These are phyloP conservation scores for Heliophila coronopifolia DNA, from an alignment of 441 rosid species.

Conservation along the genomic window DNA sequence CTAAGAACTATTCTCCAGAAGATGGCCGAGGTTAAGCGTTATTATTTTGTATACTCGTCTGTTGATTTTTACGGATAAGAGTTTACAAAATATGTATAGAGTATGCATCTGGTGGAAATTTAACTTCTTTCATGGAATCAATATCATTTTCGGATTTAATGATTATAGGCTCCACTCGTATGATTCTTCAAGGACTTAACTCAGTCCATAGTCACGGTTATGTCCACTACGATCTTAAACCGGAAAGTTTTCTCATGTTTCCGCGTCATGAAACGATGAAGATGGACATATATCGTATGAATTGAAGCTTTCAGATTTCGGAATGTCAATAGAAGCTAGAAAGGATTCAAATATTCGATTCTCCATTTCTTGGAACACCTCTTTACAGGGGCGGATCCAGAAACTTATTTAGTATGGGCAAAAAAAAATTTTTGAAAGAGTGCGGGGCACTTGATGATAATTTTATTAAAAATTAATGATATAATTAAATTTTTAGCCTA, in stretches of 20 bases:
- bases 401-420: too few species aligned
- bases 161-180: constrained; percentile 21
- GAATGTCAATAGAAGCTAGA: constrained; percentile 13
- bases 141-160: background rate
- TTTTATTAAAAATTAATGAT: too few species aligned
- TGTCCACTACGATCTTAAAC: constrained; percentile 28
- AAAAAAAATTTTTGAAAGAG: too few species aligned
- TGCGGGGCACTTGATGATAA: too few species aligned
- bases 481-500: too few species aligned
- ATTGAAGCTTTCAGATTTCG: constrained; percentile 22
- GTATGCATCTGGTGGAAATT: constrained; percentile 20
- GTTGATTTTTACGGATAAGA: background rate
- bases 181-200: constrained; percentile 22
- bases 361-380: constrained; percentile 17
- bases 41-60: too few species aligned
- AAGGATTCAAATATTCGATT: background rate
- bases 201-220: constrained; percentile 12
- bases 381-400: too few species aligned
- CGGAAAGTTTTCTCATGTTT: constrained; percentile 15
- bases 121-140: constrained; percentile 8
- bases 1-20: too few species aligned
- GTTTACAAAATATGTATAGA: constrained; percentile 21
- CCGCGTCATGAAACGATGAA: constrained; percentile 14
- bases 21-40: too few species aligned
- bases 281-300: background rate